Percentiles rank a stretch among this genome's conserved stretches.
phyloP scores from a whole-genome alignment of 176 grass and related monocot genomes.

The Aegilops umbellulata region DNA sequence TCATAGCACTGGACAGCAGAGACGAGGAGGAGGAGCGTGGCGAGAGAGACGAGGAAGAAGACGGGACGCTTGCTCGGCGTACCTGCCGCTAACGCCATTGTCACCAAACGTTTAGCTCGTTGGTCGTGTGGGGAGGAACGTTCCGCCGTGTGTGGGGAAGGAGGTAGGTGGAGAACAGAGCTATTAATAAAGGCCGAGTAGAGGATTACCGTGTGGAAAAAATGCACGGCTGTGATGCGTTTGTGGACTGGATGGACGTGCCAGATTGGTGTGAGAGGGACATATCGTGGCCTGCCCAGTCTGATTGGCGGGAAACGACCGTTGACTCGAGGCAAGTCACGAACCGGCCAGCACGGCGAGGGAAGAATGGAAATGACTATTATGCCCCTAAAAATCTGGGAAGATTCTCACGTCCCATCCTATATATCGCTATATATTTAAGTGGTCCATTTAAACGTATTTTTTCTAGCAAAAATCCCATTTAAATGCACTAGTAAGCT shows the following conservation, averaged over 20 bases:
- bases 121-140: conserved; percentile 15
- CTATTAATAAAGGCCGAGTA: background rate
- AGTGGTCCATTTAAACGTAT: too few relatives aligned
- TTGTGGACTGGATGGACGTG: background rate
- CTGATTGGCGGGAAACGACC: conserved; percentile 17
- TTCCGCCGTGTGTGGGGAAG: background rate
- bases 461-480: too few relatives aligned
- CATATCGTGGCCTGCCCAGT: background rate
- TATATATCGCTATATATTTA: too few relatives aligned
- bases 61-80: background rate
- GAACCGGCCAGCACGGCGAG: conserved; percentile 27
- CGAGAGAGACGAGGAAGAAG: background rate
- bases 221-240: background rate
- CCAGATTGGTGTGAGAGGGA: background rate
- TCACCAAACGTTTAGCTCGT: background rate
- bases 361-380: background rate
- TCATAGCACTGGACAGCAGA: conserved; percentile 20
- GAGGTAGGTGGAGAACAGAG: background rate
- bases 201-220: background rate
- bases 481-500: too few relatives aligned
- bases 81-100: background rate
- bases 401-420: too few relatives aligned
- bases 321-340: conserved; percentile 20
- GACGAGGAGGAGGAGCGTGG: background rate
- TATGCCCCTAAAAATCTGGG: background rate